Conservation (phyloP, 192 early-diverging fungal genomes). For the Podila minutissima region DNA sequence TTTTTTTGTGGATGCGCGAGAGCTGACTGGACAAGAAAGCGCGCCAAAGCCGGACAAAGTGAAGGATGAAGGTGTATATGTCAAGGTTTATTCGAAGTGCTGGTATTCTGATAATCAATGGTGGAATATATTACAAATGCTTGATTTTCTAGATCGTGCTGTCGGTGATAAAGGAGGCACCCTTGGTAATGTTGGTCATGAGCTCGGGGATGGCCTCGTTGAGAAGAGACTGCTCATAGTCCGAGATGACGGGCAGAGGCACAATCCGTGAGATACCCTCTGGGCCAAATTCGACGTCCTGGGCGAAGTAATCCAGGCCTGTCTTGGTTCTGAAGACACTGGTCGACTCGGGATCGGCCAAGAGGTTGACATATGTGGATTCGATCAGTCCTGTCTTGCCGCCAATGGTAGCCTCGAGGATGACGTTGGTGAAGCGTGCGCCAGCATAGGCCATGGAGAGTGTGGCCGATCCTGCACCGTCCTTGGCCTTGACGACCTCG, state of each 20-base stretch:
- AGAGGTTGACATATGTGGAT: constrained; percentile 87
- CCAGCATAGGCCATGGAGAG: constrained; percentile 92
- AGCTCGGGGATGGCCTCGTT: constrained; percentile 89
- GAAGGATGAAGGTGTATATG: no score
- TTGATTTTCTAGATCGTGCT: background rate
- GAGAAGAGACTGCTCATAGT: constrained; percentile 89
- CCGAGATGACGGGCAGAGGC: constrained; percentile 77
- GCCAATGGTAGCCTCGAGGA: constrained; percentile 81
- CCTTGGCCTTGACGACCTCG: constrained; percentile 99
- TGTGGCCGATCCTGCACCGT: constrained; percentile 91
- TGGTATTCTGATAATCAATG: no score
- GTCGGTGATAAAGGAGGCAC: constrained; percentile 51
- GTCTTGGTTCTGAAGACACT: constrained; percentile 11
- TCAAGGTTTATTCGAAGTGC: no score
- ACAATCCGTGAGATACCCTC: constrained; percentile 91
- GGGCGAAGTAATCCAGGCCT: constrained; percentile 82
- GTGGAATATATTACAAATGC: background rate
- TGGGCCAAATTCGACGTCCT: constrained; percentile 80
- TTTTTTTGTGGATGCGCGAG: no score
- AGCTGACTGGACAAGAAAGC: no score
- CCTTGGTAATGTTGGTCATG: constrained; percentile 93
- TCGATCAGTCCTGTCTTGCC: constrained; percentile 89
- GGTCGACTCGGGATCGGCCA: constrained; percentile 56
- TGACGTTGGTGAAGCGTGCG: constrained; percentile 90
- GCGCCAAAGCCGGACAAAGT: no score